Base-by-base conservation (phyloP, 352 stramenopile genomes). In the Globisporangium irregulare region DNA sequence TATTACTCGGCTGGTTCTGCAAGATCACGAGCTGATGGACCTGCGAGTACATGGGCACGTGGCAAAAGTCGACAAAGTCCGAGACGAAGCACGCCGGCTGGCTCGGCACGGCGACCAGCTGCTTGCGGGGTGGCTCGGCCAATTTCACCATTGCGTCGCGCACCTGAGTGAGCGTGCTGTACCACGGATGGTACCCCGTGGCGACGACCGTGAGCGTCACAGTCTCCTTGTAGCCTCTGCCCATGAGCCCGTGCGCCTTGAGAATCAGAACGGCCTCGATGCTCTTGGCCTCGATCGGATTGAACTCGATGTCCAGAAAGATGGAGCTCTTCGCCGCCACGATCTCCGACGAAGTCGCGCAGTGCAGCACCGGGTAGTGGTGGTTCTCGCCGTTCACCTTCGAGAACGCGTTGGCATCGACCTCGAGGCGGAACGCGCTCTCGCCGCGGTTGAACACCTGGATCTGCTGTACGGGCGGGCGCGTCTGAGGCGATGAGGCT, bases 391-490 rank as follows among this genome's bases (percentile, higher is more conserved):
- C 51, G 66, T 92, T 93, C 48, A 91, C 59, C 59, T 80, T 80
- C 20, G 70, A 62, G 53, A 91, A 86, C 51, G 84, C 71, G 22
- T 81, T 74, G 68, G 76, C 82, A 24, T 72, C 84, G 27, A 93
- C 72, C 14, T 95, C 84, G 5, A 95, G 67, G 5, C 81, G 82
- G 38, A 93, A 79, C 0, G 86, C 82, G n/a, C 70, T 78, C 25
- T 93, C 85, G 5, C 87, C 87, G 5, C 78, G 74, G 58, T 95
- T 95, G 55, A 92, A 92, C 2, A 95, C 74, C 56, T 91, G 71
- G 64, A 95, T 75, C 59, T 92, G 87, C 61, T 95, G 87, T 3
- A 87, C 65, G 15, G 81, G 79, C n/a, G 86, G 78, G 58, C 67
- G 58, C 53, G 66, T 1, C 3, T 53, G 22, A 3, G 58, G 56